Evolutionary conservation across 2,329 filamentous ascomycete genomes (phyloP), one percentile per base, ranked within the genome.

Genomic region (Fusarium sp.): DNA sequence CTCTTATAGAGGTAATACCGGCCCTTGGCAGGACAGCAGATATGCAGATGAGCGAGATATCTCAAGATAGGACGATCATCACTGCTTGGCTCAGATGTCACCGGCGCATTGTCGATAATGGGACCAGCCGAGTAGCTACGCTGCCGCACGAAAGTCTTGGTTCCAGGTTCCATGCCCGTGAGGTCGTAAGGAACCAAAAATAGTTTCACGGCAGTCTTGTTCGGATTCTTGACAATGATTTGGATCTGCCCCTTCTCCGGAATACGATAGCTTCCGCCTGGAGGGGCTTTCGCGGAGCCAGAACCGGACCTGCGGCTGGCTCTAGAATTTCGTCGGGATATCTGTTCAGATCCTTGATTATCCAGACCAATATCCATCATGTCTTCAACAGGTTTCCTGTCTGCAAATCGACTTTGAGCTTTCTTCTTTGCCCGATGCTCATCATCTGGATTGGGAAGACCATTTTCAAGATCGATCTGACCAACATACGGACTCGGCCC

Each of bases 191-290:
- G 96, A 5, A 99, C 90, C 27, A 98, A 86, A 75, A 98, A 98
- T 1, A 99, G 85, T 80, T 99, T 98, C 59, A 98, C 95, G 2
- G 96, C 96, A 6, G 96, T 98, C 79, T 98, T 98, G 83, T 98
- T 97, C 18, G 95, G 95, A 76, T 98, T 99, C 80, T 98, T 98
- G 79, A 99, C 93, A 68, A 99, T 92, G 70, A 99, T 97, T 76
- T 99, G 96, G 17, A 99, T 85, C 80, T 98, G 96, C 0, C 96
- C 96, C 80, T 95, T 92, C 77, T 96, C 91, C 1, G 96, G 96
- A 57, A 99, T 97, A 45, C 96, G 91, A 80, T 98, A 99, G 77
- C 93, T 93, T 38, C 96, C 95, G 11, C 94, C 94, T 0, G 93
- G 92, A 1, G 94, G 93, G 18, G 91, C 89, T 55, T 80, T 84